phyloP scores from a whole-genome alignment of 2,329 filamentous ascomycete genomes.

The Diplocarpon rosae region DNA sequence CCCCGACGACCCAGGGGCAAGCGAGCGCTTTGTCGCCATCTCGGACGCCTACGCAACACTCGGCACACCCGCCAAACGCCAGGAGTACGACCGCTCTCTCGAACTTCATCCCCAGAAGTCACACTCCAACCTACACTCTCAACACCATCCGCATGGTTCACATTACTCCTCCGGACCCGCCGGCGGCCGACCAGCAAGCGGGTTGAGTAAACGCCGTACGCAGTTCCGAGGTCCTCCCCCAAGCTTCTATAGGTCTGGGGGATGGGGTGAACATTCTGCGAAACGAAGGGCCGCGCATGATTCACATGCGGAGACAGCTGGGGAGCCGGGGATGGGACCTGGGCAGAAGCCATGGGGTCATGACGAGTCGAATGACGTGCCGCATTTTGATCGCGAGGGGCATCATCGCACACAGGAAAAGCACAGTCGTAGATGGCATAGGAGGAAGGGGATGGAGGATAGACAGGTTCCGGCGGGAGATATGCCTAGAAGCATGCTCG shows the following conservation, averaged over 20 bases:
- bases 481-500: constrained; percentile 14
- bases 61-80: constrained; percentile 60
- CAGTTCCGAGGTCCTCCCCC: constrained; percentile 80
- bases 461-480: constrained; percentile 20
- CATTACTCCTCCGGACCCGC: constrained; percentile 51
- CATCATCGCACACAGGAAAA: constrained; percentile 62
- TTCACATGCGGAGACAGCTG: constrained; percentile 18
- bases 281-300: constrained; percentile 45
- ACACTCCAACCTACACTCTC: constrained; percentile 12
- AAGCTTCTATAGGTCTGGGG: constrained; percentile 73
- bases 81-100: constrained; percentile 68
- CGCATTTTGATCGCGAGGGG: constrained; percentile 66
- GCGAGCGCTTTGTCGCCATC: constrained; percentile 69
- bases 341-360: constrained; percentile 40
- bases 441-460: constrained; percentile 16
- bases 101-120: constrained; percentile 25
- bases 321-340: constrained; percentile 45
- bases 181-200: constrained; percentile 68
- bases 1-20: constrained; percentile 59
- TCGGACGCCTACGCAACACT: constrained; percentile 76
- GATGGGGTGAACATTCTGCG: constrained; percentile 56
- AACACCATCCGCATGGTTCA: constrained; percentile 32
- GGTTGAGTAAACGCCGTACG: constrained; percentile 64
- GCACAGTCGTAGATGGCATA: constrained; percentile 27
- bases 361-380: constrained; percentile 41